These are phyloP conservation scores for Myxozyma neglecta DNA, from an alignment of 805 yeast species.

Conservation along the genomic window DNA sequence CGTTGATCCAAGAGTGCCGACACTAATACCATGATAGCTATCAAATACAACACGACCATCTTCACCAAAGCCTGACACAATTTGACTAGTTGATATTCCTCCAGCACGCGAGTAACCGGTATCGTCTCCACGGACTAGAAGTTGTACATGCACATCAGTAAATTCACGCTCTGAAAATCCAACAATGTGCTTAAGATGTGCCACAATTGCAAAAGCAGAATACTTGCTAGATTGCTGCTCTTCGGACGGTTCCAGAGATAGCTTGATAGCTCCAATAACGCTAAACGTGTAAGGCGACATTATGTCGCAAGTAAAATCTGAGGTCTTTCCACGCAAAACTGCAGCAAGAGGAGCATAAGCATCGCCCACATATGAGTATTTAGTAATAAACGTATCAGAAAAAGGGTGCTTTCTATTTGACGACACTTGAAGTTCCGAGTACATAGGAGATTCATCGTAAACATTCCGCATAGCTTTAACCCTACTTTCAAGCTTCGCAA, in stretches of 20 bases:
- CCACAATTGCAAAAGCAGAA: slow-evolving; percentile 12
- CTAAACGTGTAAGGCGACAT: slow-evolving; percentile 33
- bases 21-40: slow-evolving; percentile 16
- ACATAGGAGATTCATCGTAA: slow-evolving; percentile 22
- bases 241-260: slow-evolving; percentile 19
- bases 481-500: slow-evolving; percentile 18
- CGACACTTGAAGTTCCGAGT: slow-evolving; percentile 5
- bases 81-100: slow-evolving; percentile 28
- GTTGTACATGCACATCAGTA: slow-evolving; percentile 32
- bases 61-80: slow-evolving; percentile 22
- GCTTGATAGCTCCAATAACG: slow-evolving; percentile 26
- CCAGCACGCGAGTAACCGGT: slow-evolving; percentile 11
- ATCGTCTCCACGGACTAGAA: slow-evolving; percentile 13
- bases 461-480: slow-evolving; percentile 22
- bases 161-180: slow-evolving; percentile 34
- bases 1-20: not conserved
- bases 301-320: slow-evolving; percentile 24
- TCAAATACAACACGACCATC: slow-evolving; percentile 28
- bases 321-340: slow-evolving; percentile 5
- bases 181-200: slow-evolving; percentile 14
- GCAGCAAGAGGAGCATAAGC: slow-evolving; percentile 20
- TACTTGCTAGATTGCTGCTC: not conserved
- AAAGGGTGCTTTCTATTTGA: slow-evolving; percentile 1
- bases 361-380: slow-evolving; percentile 24
- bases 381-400: not conserved